Evolutionary conservation across 2,329 filamentous ascomycete genomes (phyloP).

Genomic region (Microdochium paspali): DNA sequence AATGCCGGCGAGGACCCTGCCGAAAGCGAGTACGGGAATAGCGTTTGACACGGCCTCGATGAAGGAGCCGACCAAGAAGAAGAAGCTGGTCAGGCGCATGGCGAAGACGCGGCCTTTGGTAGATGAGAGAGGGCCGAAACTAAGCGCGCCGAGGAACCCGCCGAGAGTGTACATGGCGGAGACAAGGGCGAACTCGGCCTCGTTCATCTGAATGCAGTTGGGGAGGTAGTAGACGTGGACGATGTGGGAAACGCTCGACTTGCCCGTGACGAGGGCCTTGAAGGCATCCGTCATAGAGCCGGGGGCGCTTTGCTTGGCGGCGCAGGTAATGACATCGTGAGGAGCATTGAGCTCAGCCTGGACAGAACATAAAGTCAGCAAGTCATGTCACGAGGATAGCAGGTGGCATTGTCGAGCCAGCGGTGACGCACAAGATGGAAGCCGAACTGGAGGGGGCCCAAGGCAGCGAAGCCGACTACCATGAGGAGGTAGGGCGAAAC

Average conservation of each 20-base stretch:
- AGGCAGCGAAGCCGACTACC: slow-evolving; percentile 64
- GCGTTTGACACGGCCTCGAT: slow-evolving; percentile 64
- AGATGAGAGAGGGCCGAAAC: slow-evolving; percentile 70
- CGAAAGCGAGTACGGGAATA: slow-evolving; percentile 59
- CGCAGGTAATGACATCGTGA: slow-evolving; percentile 86
- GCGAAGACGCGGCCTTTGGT: slow-evolving; percentile 64
- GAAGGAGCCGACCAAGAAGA: slow-evolving; percentile 67
- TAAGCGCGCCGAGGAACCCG: slow-evolving; percentile 74
- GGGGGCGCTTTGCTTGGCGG: slow-evolving; percentile 41
- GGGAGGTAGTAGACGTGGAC: slow-evolving; percentile 33
- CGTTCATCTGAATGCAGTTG: slow-evolving; percentile 82
- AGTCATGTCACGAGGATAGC: too few species aligned
- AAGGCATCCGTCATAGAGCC: slow-evolving; percentile 17
- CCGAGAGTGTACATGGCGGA: slow-evolving; percentile 89
- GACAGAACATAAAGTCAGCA: too few species aligned
- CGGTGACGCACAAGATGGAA: slow-evolving; percentile 65
- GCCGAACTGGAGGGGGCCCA: slow-evolving; percentile 89
- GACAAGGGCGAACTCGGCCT: slow-evolving; percentile 73
- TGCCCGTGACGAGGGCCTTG: slow-evolving; percentile 8
- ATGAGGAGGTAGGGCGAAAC: slow-evolving; percentile 72
- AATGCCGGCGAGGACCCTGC: slow-evolving; percentile 71
- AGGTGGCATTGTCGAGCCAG: background rate
- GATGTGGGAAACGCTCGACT: slow-evolving; percentile 14
- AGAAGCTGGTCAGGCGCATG: slow-evolving; percentile 67
- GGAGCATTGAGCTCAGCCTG: slow-evolving; percentile 96